Base-by-base conservation (phyloP, 148 eudicot species). In the Euryodendron excelsum region DNA sequence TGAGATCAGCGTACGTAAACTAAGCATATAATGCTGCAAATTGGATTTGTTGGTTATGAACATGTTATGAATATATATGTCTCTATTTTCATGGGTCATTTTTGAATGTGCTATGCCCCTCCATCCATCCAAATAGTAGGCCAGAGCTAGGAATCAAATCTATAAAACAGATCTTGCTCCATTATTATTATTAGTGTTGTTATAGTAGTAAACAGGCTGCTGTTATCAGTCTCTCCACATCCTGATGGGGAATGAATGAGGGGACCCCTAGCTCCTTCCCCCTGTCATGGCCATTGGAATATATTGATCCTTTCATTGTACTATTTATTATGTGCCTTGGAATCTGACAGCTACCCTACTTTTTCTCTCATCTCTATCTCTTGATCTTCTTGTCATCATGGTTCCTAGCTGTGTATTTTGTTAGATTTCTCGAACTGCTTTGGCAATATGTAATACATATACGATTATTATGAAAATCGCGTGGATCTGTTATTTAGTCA, bases 101-200 rank as follows among this genome's bases (percentile, higher is more conserved):
- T n/a, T 11, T 61, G 5, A 6, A 28, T 25, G 34, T 61, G 18
- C 8, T 2, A 8, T 14, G 44, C 7, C 25, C 4, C 11, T 2
- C 25, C 7, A n/a, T 34, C 44, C 69, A 65, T 34, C 44, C 69
- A 65, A 65, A 34, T 56, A 9, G 30, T 39, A 68, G 72, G 50
- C 52, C 72, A 68, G n/a, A n/a, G n/a, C n/a, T 5, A 23, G 31
- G 72, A 68, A 68, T 68, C 21, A 68, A 37, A 68, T 68, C 72
- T n/a, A 68, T 11, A n/a, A 5, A 68, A 23, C 45, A 68, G 25
- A 68, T 68, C 41, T 65, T 25, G 72, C 17, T 66, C 30, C 45
- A 66, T 66, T 66, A n/a, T n/a, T n/a, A n/a, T n/a, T n/a, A 66
- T 66, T 63, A 13, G 55, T 11, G 55, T 50, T 50, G 18, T 50